Percentiles rank a stretch among this genome's conserved stretches.
These are phyloP conservation scores for Euphorbia pulcherrima DNA, from an alignment of 345 rosid genomes.

Conservation along the genomic window DNA sequence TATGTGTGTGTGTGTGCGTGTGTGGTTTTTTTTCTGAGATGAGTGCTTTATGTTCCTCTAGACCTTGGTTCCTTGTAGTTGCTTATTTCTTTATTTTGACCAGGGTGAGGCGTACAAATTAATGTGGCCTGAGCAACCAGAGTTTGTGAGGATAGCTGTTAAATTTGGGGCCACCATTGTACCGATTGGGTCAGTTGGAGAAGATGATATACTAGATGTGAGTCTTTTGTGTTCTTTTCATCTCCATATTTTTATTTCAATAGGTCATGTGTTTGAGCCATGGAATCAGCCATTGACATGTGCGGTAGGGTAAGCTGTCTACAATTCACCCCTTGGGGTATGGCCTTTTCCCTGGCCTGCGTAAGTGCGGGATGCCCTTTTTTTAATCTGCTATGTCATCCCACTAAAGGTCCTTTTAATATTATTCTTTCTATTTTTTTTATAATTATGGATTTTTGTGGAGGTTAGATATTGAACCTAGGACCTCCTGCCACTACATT, in stretches of 20 bases:
- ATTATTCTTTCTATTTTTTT: too few species aligned
- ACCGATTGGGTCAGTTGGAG: constrained; percentile 74
- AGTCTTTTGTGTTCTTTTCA: constrained; percentile 18
- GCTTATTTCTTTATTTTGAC: constrained; percentile 8
- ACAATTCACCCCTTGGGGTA: too few species aligned
- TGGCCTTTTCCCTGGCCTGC: too few species aligned
- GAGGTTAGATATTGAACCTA: too few species aligned
- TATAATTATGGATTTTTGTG: too few species aligned
- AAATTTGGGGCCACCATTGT: constrained; percentile 71
- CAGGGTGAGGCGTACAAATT: constrained; percentile 72
- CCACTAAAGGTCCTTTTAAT: not conserved
- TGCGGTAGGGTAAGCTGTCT: too few species aligned
- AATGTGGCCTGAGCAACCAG: constrained; percentile 68
- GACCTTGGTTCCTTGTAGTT: not conserved
- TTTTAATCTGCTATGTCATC: not conserved
- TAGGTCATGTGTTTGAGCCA: too few species aligned
- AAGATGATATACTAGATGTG: constrained; percentile 68
- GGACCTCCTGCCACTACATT: too few species aligned
- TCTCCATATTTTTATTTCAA: not conserved
- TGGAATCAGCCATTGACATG: too few species aligned
- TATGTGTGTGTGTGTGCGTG: too few species aligned
- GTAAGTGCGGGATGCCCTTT: too few species aligned
- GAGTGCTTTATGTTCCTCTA: not conserved
- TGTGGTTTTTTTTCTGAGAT: not conserved
- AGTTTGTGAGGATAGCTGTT: constrained; percentile 83